Base-by-base conservation (phyloP, 306 rosid species). In the Glycyrrhiza uralensis region DNA sequence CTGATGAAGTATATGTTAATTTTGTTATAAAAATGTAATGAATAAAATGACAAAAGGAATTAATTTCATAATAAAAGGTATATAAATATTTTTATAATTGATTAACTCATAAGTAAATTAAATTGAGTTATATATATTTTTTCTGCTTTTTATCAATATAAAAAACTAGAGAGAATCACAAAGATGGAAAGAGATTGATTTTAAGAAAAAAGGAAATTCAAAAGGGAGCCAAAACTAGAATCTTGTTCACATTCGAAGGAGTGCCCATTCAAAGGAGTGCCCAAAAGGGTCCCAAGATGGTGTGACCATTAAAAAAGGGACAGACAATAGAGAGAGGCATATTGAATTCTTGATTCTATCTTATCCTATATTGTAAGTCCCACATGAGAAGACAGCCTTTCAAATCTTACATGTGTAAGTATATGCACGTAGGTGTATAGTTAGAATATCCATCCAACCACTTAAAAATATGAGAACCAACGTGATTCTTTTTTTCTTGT, bases 251-350 rank as follows among this genome's bases (percentile, higher is more conserved):
- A 45, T 71, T 64, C 41, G 15, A 78, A 71, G 66, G 36, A 76
- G 42, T 65, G 65, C 35, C 58, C 42, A 57, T n/a, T n/a, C 41
- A 20, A 78, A 71, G 66, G 36, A 76, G 42, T 65, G 65, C 35
- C 58, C 42, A 57, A 30, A 81, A 75, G 82, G 79, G 75, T 41
- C 29, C 69, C 26, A 12, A 68, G 75, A 62, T 79, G 72, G 80
- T 56, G 80, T 80, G 81, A 62, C 86, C 87, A 33, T 72, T 81
- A 79, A 83, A 81, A 80, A 74, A 83, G 81, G 80, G 78, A 60
- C 75, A 62, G 1, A 32, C 13, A 62, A 60, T 26, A 56, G 47
- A 76, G 64, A 29, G 51, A 38, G 49, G 65, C 24, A 64, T 26
- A 32, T 82, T 41, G 55, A 32, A 66, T 50, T 81, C 85, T 77